Conservation (phyloP, 257 asterid genomes). For the Dorcoceras hygrometricum region DNA sequence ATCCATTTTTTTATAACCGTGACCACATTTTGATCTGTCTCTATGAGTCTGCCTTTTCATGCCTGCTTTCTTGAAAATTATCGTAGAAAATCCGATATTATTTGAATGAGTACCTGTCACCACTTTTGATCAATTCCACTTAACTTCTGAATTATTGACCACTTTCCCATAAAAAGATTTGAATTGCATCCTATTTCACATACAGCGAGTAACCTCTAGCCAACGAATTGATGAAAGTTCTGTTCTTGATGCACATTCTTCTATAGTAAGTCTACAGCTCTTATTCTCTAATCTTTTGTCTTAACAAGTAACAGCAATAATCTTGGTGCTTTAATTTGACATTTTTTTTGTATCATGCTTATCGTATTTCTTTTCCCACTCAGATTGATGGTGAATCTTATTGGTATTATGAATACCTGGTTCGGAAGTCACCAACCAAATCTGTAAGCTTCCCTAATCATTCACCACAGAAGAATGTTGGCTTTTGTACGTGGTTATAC, state of each 20-base stretch:
- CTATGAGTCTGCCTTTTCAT: background rate
- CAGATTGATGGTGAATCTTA: slow-evolving; percentile 88
- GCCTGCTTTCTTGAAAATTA: background rate
- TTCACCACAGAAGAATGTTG: slow-evolving; percentile 11
- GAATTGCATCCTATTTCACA: slow-evolving; percentile 27
- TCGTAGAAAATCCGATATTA: background rate
- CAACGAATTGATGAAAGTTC: slow-evolving; percentile 92
- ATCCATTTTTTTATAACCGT: background rate
- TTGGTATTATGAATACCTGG: slow-evolving; percentile 90
- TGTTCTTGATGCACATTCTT: slow-evolving; percentile 85
- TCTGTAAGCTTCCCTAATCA: slow-evolving; percentile 44
- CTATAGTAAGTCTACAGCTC: slow-evolving; percentile 51
- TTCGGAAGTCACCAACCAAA: slow-evolving; percentile 88
- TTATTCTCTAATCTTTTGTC: slow-evolving; percentile 12
- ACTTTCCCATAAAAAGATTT: background rate
- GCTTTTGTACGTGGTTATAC: background rate
- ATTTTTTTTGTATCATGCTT: slow-evolving; percentile 20
- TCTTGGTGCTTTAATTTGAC: background rate
- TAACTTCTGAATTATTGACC: slow-evolving; percentile 1
- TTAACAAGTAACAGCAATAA: slow-evolving; percentile 8
- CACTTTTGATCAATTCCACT: background rate
- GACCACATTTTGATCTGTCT: too few species aligned
- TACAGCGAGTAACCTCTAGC: slow-evolving; percentile 81
- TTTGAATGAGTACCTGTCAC: background rate
- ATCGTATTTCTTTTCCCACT: slow-evolving; percentile 15